These are phyloP conservation scores for Globisporangium takayamanum DNA, from an alignment of 352 stramenopile genomes.

Conservation along the genomic window DNA sequence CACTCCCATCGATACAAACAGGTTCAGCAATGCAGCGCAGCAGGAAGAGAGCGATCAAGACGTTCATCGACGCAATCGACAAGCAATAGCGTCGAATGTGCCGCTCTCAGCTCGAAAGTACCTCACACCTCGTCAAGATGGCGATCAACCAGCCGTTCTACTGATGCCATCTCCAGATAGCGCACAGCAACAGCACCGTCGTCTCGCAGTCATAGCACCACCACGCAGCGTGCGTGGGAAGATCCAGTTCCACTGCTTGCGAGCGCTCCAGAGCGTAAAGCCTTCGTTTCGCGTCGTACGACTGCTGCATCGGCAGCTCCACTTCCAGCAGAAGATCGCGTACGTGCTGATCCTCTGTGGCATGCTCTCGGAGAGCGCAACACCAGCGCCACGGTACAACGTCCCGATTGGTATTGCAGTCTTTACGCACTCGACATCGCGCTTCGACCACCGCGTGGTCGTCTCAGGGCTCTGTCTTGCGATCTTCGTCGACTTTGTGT, in stretches of 20 bases:
- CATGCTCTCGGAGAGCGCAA: slow-evolving; percentile 55
- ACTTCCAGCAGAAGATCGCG: slow-evolving; percentile 46
- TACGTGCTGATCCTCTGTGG: slow-evolving; percentile 49
- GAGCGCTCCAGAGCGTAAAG: background rate
- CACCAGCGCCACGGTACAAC: slow-evolving; percentile 65
- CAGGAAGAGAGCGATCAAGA: background rate
- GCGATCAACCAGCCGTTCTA: background rate
- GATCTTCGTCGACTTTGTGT: slow-evolving; percentile 47
- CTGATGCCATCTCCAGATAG: background rate
- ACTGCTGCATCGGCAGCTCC: slow-evolving; percentile 31
- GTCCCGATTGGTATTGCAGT: slow-evolving; percentile 50
- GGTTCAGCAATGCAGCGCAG: background rate
- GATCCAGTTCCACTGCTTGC: slow-evolving; percentile 18
- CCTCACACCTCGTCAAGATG: background rate
- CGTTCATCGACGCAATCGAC: slow-evolving; percentile 5
- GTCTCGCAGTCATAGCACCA: slow-evolving; percentile 2
- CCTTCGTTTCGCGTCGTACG: background rate
- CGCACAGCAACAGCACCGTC: background rate
- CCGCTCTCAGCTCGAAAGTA: slow-evolving; percentile 8
- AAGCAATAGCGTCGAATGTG: background rate
- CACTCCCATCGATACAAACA: background rate
- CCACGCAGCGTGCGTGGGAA: slow-evolving; percentile 22
- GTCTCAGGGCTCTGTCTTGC: slow-evolving; percentile 44
- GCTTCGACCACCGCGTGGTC: slow-evolving; percentile 45
- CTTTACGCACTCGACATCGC: slow-evolving; percentile 26